These are phyloP conservation scores for Pythium graminicola DNA, from an alignment of 352 stramenopile species.

Conservation along the genomic window DNA sequence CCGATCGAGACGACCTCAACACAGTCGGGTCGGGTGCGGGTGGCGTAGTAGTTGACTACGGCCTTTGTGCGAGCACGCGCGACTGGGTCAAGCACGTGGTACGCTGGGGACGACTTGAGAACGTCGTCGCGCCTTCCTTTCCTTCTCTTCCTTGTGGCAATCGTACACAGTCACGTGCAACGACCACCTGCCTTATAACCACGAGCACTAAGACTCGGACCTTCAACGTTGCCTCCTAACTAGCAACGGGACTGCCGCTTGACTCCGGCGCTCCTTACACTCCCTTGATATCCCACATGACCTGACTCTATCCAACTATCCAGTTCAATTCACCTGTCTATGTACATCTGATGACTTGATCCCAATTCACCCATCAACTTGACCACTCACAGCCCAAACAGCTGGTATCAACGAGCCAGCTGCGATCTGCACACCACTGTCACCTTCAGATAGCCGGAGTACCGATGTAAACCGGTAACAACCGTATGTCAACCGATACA, in stretches of 20 bases:
- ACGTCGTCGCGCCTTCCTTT: neutral
- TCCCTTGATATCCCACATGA: too few relatives aligned
- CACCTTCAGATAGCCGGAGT: too few relatives aligned
- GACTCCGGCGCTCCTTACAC: neutral
- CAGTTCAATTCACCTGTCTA: too few relatives aligned
- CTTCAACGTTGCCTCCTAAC: neutral
- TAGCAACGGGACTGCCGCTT: neutral
- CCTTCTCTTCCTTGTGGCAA: neutral
- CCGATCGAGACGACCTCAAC: constrained; percentile 1
- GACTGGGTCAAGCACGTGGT: neutral
- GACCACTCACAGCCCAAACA: too few relatives aligned
- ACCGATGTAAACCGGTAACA: too few relatives aligned
- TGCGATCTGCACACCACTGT: too few relatives aligned
- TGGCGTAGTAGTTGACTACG: neutral
- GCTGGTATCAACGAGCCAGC: too few relatives aligned
- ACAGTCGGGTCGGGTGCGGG: neutral
- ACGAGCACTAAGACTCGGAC: neutral
- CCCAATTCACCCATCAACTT: too few relatives aligned
- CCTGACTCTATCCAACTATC: too few relatives aligned
- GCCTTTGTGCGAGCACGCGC: neutral
- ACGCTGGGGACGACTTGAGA: neutral
- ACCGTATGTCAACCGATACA: too few relatives aligned
- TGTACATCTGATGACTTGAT: too few relatives aligned
- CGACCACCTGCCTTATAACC: neutral
- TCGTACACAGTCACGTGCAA: neutral